Conservation (phyloP, 495 filamentous ascomycete genomes). For the Articulospora tetracladia region DNA sequence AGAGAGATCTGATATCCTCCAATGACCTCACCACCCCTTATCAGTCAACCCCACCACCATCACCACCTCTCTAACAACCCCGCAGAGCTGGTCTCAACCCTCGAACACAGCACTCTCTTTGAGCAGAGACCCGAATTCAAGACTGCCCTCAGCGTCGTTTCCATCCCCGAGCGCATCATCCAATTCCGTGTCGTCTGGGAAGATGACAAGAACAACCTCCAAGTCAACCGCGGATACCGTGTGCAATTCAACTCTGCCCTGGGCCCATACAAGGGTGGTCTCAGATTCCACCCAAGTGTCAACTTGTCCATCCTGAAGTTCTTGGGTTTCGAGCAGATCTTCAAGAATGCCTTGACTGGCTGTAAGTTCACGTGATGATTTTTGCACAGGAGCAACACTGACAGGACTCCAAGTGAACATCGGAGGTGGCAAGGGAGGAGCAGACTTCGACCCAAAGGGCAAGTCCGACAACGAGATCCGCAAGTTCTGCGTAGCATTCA, state of each 20-base stretch:
- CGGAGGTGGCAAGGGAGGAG: conserved; percentile 96
- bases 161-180: conserved; percentile 92
- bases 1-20: conserved; percentile 9
- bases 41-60: background rate
- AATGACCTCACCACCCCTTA: conserved; percentile 1
- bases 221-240: conserved; percentile 95
- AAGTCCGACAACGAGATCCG: conserved; percentile 97
- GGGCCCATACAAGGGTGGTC: conserved; percentile 96
- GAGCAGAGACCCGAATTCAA: conserved; percentile 89
- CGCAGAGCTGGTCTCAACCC: conserved; percentile 88
- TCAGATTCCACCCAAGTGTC: conserved; percentile 93
- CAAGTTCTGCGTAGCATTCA: conserved; percentile 94
- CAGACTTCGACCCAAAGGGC: conserved; percentile 99
- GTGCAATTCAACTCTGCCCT: conserved; percentile 99
- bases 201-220: conserved; percentile 81
- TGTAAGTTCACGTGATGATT: conserved; percentile 50
- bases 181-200: conserved; percentile 98
- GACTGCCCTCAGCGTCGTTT: conserved; percentile 81
- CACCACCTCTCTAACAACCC: background rate
- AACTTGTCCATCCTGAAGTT: conserved; percentile 98
- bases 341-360: conserved; percentile 99
- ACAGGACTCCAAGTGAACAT: conserved; percentile 64
- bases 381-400: conserved; percentile 2
- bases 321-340: conserved; percentile 98
- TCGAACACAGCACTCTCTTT: conserved; percentile 92